Conservation (phyloP, 805 yeast genomes). For the Suhomyces canberraensis region DNA sequence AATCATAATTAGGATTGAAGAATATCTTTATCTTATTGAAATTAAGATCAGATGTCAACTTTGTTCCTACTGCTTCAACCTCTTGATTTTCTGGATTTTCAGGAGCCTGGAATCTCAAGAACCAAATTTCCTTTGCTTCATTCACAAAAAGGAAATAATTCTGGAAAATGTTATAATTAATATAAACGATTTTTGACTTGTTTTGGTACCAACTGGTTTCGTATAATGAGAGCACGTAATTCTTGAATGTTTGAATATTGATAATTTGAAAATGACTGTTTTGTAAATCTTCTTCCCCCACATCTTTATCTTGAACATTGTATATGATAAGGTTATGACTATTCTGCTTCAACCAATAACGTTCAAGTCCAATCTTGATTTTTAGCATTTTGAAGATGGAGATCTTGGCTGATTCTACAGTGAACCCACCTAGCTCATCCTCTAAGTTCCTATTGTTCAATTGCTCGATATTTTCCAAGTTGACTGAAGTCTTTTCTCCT, state of each 20-base stretch:
- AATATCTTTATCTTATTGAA: slow-evolving; percentile 1
- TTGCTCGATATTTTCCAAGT: slow-evolving; percentile 36
- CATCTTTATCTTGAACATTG: slow-evolving; percentile 19
- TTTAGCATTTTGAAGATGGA: slow-evolving; percentile 31
- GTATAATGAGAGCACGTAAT: slow-evolving; percentile 22
- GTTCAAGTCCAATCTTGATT: slow-evolving; percentile 27
- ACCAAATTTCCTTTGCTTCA: slow-evolving; percentile 25
- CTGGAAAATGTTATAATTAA: slow-evolving; percentile 23
- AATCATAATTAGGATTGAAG: slow-evolving; percentile 24
- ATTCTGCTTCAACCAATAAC: slow-evolving; percentile 37
- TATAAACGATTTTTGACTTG: slow-evolving; percentile 13
- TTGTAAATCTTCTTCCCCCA: slow-evolving; percentile 1
- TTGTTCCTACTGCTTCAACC: slow-evolving; percentile 2
- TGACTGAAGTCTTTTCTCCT: slow-evolving; percentile 12
- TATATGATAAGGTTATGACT: slow-evolving; percentile 36
- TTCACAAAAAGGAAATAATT: slow-evolving; percentile 30
- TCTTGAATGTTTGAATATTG: slow-evolving; percentile 30
- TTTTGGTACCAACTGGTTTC: slow-evolving; percentile 30
- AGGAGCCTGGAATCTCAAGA: slow-evolving; percentile 4
- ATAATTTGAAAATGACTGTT: slow-evolving; percentile 28
- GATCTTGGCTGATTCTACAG: slow-evolving; percentile 26
- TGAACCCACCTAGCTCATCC: slow-evolving; percentile 28
- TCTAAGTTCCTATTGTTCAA: slow-evolving; percentile 25
- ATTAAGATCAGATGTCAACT: slow-evolving; percentile 2
- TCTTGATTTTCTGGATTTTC: slow-evolving; percentile 1